Percentiles rank a stretch among this genome's conserved stretches.
Evolutionary conservation across 371 early-diverging fungal genomes (phyloP).

Genomic region (Fennellomyces sp.): DNA sequence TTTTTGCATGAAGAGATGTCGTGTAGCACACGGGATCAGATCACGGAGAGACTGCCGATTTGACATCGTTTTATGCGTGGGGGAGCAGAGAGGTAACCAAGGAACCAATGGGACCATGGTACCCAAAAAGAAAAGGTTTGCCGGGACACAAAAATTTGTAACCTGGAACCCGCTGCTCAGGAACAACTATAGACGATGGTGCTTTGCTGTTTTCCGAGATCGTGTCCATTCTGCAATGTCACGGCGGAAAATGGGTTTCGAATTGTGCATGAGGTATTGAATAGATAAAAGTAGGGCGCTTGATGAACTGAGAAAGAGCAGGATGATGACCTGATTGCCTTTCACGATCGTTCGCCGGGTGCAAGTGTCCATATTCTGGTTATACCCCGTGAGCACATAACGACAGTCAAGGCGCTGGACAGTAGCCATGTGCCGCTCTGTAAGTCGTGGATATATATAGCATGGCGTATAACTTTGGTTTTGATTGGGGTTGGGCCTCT

Average conservation of each 20-base stretch:
- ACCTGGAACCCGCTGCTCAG: not conserved
- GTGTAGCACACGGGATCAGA: too few species aligned
- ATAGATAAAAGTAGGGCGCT: not conserved
- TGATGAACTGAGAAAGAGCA: constrained; percentile 5
- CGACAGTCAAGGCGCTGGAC: constrained; percentile 34
- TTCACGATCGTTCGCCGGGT: constrained; percentile 63
- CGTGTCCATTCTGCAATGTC: constrained; percentile 25
- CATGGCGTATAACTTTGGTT: too few species aligned
- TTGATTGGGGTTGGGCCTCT: not conserved
- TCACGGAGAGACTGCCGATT: too few species aligned
- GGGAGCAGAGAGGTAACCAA: too few species aligned
- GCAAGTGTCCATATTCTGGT: constrained; percentile 56
- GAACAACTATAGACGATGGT: constrained; percentile 5
- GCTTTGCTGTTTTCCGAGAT: constrained; percentile 7
- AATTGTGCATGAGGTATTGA: constrained; percentile 22
- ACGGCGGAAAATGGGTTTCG: constrained; percentile 20
- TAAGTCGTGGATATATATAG: constrained; percentile 28
- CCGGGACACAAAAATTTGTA: too few species aligned
- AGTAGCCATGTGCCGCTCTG: constrained; percentile 50
- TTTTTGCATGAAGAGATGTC: too few species aligned
- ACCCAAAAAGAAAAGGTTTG: too few species aligned
- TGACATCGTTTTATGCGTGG: too few species aligned
- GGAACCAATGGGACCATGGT: too few species aligned
- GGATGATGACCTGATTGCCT: constrained; percentile 57
- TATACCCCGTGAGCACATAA: constrained; percentile 56